These are phyloP conservation scores for Neopestalotiopsis sp. DNA, from an alignment of 2,329 filamentous ascomycete genomes.

Conservation along the genomic window DNA sequence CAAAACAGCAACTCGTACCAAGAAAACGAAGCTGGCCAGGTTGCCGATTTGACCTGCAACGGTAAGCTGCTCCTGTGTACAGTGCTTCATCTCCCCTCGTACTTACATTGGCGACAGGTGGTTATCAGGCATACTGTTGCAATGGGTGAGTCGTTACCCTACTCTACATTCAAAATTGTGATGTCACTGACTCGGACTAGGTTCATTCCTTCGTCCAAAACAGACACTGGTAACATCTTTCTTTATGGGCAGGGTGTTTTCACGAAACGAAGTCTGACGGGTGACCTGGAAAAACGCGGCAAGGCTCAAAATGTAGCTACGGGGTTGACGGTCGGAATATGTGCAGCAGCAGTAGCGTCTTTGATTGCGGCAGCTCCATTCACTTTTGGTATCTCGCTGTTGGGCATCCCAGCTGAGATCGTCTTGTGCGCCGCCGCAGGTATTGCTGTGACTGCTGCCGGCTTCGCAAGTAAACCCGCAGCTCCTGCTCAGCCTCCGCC, in stretches of 20 bases:
- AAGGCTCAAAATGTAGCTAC: too few species aligned
- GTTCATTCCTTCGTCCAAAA: constrained; percentile 18
- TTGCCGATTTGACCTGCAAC: constrained; percentile 17
- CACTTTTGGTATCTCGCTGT: neutral
- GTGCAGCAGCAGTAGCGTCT: too few species aligned
- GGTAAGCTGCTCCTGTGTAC: neutral
- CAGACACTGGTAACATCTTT: constrained; percentile 21
- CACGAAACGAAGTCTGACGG: constrained; percentile 4
- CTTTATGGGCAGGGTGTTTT: constrained; percentile 19
- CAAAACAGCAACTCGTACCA: constrained; percentile 19
- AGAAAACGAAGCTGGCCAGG: constrained; percentile 6
- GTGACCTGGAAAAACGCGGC: neutral
- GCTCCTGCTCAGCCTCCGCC: neutral
- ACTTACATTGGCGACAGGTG: too few species aligned
- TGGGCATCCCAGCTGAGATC: neutral
- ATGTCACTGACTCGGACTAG: neutral
- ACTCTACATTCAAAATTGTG: too few species aligned
- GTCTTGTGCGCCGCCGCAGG: constrained; percentile 15
- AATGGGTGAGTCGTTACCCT: neutral
- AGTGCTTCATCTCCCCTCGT: too few species aligned
- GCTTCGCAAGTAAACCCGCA: neutral
- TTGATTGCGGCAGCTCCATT: neutral
- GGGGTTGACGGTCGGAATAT: too few species aligned
- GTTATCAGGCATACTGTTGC: constrained; percentile 19
- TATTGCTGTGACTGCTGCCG: constrained; percentile 8